phyloP scores from a whole-genome alignment of 2,329 filamentous ascomycete genomes.

The Penicillium sp. region DNA sequence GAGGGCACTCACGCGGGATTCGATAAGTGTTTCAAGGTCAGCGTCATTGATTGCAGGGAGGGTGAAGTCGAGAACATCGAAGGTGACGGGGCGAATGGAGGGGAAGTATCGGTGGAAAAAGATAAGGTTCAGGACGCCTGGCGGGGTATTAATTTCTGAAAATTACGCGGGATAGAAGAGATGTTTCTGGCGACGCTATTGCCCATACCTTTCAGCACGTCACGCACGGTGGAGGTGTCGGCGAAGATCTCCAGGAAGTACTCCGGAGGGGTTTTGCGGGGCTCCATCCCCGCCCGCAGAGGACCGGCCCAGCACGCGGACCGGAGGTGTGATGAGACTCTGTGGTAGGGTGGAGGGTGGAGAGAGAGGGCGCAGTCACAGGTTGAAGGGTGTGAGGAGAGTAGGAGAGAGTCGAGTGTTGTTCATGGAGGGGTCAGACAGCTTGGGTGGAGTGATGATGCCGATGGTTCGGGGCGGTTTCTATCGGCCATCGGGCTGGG shows the following conservation, averaged over 20 bases:
- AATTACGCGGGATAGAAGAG: too few relatives aligned
- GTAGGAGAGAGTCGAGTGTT: constrained; percentile 1
- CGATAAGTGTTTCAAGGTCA: constrained; percentile 91
- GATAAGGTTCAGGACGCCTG: constrained; percentile 92
- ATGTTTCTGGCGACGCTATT: neutral
- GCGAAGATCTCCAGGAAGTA: constrained; percentile 94
- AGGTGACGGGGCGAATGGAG: constrained; percentile 76
- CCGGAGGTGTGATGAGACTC: neutral
- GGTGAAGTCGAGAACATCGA: constrained; percentile 88
- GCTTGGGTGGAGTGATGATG: constrained; percentile 17
- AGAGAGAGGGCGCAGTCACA: neutral
- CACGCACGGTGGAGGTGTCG: constrained; percentile 84
- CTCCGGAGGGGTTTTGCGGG: constrained; percentile 71
- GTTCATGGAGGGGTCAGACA: constrained; percentile 4
- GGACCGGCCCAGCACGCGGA: constrained; percentile 22
- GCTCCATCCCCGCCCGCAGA: constrained; percentile 58
- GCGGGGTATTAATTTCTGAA: constrained; percentile 1
- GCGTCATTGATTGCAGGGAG: constrained; percentile 87
- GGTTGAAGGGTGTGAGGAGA: neutral
- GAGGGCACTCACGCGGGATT: constrained; percentile 79
- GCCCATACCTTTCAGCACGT: constrained; percentile 80
- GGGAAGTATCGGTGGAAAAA: constrained; percentile 99
- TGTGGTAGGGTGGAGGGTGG: neutral
- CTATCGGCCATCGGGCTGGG: constrained; percentile 26
- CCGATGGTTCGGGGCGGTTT: constrained; percentile 24